phyloP scores from a whole-genome alignment of 2,329 filamentous ascomycete genomes.

The Amauroascus verrucosus region DNA sequence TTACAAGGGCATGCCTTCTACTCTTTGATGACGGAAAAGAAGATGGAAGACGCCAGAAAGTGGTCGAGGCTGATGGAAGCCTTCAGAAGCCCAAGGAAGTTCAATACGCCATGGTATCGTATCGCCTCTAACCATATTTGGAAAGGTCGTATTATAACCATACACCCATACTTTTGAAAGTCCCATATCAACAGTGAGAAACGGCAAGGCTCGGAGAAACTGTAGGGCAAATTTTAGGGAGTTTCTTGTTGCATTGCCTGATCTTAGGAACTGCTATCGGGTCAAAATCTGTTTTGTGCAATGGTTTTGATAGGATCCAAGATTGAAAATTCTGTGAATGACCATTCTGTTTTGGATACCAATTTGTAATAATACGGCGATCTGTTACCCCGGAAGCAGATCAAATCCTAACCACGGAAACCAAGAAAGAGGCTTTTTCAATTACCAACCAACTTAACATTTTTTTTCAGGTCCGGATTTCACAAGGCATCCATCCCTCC shows the following conservation, averaged over 20 bases:
- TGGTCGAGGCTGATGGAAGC: slow-evolving; percentile 15
- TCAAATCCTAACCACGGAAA: slow-evolving; percentile 6
- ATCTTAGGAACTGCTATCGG: not conserved
- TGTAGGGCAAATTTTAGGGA: not conserved
- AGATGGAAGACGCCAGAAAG: slow-evolving; percentile 10
- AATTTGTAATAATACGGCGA: slow-evolving; percentile 5
- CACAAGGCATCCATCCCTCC: not conserved
- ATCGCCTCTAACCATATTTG: slow-evolving; percentile 13
- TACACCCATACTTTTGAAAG: not conserved
- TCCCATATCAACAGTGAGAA: not conserved
- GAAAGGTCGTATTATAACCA: slow-evolving; percentile 17
- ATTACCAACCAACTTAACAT: slow-evolving; percentile 5
- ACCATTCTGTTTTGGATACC: not conserved
- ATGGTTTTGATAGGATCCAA: too few relatives aligned
- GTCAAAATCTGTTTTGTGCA: not conserved
- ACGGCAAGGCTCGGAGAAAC: not conserved
- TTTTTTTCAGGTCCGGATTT: slow-evolving; percentile 8
- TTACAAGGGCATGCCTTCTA: not conserved
- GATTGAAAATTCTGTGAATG: too few relatives aligned
- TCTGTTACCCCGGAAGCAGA: not conserved
- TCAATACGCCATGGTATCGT: slow-evolving; percentile 12
- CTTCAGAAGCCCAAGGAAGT: slow-evolving; percentile 14
- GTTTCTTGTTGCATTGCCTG: not conserved
- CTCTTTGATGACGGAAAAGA: not conserved
- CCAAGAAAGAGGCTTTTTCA: slow-evolving; percentile 5